Conservation (phyloP, 148 eudicot genomes). For the Amaranthus hypochondriacus region DNA sequence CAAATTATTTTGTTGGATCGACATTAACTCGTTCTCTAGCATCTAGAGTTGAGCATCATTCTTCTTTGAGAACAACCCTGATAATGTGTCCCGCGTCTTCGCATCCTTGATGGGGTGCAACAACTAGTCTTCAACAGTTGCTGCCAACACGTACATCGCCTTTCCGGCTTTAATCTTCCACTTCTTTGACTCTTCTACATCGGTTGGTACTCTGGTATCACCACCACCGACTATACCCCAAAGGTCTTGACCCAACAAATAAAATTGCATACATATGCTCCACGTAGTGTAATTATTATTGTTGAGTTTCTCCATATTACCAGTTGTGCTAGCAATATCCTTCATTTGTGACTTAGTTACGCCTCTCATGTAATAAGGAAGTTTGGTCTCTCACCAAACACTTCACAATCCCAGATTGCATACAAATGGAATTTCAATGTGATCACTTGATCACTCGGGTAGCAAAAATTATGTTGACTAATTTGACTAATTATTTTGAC, state of each 20-base stretch:
- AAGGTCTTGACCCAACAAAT: slow-evolving; percentile 6
- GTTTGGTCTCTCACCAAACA: neutral
- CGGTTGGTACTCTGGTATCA: neutral
- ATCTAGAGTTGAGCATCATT: too few relatives aligned
- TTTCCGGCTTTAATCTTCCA: slow-evolving; percentile 11
- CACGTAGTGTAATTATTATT: slow-evolving; percentile 8
- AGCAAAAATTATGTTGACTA: too few relatives aligned
- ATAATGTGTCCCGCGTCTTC: too few relatives aligned
- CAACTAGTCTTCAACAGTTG: slow-evolving; percentile 1
- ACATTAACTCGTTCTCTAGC: too few relatives aligned
- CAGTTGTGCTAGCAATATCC: neutral
- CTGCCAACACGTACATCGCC: slow-evolving; percentile 2
- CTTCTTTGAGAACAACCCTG: too few relatives aligned
- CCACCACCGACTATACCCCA: slow-evolving; percentile 9
- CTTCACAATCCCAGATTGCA: slow-evolving; percentile 1
- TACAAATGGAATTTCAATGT: neutral
- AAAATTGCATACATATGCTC: slow-evolving; percentile 1
- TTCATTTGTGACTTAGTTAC: neutral
- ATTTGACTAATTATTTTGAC: too few relatives aligned
- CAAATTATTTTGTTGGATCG: too few relatives aligned
- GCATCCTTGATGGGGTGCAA: slow-evolving; percentile 5
- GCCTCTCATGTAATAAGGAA: neutral
- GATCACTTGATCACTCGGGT: too few relatives aligned
- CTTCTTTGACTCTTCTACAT: neutral
- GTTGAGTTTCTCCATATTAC: slow-evolving; percentile 6